Evolutionary conservation across 257 asterid species (phyloP), one percentile per base, ranked within the genome.

Genomic region (Gentiana dahurica): DNA sequence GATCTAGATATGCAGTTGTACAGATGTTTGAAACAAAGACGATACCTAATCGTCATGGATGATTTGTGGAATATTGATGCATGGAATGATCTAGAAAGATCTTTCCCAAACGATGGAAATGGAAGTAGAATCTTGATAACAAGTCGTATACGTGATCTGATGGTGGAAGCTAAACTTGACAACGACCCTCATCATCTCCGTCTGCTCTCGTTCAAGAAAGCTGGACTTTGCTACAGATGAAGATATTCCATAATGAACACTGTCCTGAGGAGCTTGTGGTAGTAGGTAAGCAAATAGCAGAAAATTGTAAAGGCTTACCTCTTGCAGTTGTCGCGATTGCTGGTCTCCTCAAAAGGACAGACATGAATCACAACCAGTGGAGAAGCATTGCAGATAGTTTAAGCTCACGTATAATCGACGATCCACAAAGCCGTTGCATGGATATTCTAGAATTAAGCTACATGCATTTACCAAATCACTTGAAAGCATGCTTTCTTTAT

Each of bases 401-500:
- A 12, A 47, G 47, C 61, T 36, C 68, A 9, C 1, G 2, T 7
- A 48, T 44, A 8, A 32, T 33, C 54, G 5, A 3, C 10, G 46
- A 37, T 39, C 53, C 44, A 0, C 15, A 10, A 15, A 33, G 5
- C 33, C 11, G 49, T 9, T 41, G 15, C 59, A 62, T 5, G 59
- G 35, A 34, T 0, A 33, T 46, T 6, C 2, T 62, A 2, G 54
- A 62, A n/a, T 32, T 62, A 4, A 52, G 54, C 35, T 62, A 62
- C 53, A n/a, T 33, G 59, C 47, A 53, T 53, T 35, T 62, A 33
- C 66, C 66, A 1, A 36, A 44, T 12, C 36, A 51, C 54, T 33
- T 63, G 49, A 63, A 54, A 48, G 54, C 34, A 0, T 62, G 66
- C 47, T 62, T 62, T 35, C 60, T 62, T 24, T 62, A 62, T 10